Base-by-base conservation (phyloP, 805 yeast genomes). In the Myxozyma lipomycoides region DNA sequence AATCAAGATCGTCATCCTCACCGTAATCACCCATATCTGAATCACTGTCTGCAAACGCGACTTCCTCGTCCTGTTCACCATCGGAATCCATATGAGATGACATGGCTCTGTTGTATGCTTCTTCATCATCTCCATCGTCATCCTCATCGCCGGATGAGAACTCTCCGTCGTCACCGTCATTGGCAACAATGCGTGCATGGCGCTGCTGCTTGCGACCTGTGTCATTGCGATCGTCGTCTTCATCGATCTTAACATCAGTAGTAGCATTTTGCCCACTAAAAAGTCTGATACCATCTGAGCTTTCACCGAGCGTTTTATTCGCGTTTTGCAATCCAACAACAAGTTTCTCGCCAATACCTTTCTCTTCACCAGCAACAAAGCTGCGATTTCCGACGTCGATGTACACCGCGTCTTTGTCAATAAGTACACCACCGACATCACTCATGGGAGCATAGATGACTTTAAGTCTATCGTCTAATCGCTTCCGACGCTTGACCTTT, bases 361-460 rank as follows among this genome's bases (percentile, higher is more conserved):
- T 74, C 54, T 83, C 86, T 56, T 78, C 77, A 38, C 85, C 59
- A 34, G 47, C 59, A 15, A 46, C 78, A 66, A 85, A 85, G 40
- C 66, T 69, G 41, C 67, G 66, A 26, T 68, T 57, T 1, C 88
- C 89, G 6, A 86, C 81, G 62, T 86, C 97, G 53, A 93, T 87
- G 63, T 90, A 93, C 1, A 93, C 98, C 6, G 98, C 96, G 72
- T 93, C 99, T 65, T 85, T 90, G 71, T 93, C 99, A 55, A 93
- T 88, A 59, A 93, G 74, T 34, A 93, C 95, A 67, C 99, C 99
- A 50, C 97, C 97, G n/a, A 93, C 96, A 69, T 93, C 98, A 42
- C 97, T 86, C 99, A 93, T 93, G 44, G 99, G 99, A 0, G 98
- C 99, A 68, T 95, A 93, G 1, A 93, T 88, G 59, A 88, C 80